Evolutionary conservation across 2,329 filamentous ascomycete species (phyloP).

Genomic region (Onygenales sp.): DNA sequence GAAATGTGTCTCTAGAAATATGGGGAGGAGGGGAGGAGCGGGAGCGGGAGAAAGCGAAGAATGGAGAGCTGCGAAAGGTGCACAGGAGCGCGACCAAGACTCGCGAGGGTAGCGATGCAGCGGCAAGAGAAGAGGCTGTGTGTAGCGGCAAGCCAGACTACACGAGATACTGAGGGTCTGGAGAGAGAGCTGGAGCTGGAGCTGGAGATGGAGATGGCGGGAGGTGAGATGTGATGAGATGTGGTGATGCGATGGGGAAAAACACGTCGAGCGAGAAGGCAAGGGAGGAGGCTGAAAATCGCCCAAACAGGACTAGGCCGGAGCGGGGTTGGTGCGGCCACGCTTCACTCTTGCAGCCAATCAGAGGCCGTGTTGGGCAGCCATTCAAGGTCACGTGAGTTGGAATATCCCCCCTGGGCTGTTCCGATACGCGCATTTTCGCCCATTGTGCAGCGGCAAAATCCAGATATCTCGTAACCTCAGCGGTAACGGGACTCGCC

Average conservation of each 20-base stretch:
- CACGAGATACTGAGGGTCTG: not conserved
- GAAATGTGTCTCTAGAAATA: conserved; percentile 1
- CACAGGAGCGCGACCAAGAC: not conserved
- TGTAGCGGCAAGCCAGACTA: not conserved
- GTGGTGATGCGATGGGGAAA: not conserved
- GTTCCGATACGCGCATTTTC: too few relatives aligned
- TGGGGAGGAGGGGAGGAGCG: not conserved
- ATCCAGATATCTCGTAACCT: too few relatives aligned
- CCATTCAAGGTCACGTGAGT: not conserved
- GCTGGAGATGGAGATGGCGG: conserved; percentile 3
- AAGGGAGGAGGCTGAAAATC: not conserved
- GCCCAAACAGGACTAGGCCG: not conserved
- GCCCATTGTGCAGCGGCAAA: too few relatives aligned
- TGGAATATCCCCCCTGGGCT: not conserved
- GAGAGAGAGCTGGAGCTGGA: not conserved
- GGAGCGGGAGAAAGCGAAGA: not conserved
- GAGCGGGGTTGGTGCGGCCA: not conserved
- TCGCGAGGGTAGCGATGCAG: conserved; percentile 2
- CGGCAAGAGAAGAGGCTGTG: not conserved
- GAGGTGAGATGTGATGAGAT: not conserved
- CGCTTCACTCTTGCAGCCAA: conserved; percentile 1
- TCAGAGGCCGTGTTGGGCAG: not conserved
- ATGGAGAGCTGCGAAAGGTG: not conserved
- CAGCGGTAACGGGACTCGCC: too few relatives aligned
- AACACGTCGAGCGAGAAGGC: not conserved